Conservation (phyloP, 2,329 filamentous ascomycete genomes). For the Sordariomycetes sp. region DNA sequence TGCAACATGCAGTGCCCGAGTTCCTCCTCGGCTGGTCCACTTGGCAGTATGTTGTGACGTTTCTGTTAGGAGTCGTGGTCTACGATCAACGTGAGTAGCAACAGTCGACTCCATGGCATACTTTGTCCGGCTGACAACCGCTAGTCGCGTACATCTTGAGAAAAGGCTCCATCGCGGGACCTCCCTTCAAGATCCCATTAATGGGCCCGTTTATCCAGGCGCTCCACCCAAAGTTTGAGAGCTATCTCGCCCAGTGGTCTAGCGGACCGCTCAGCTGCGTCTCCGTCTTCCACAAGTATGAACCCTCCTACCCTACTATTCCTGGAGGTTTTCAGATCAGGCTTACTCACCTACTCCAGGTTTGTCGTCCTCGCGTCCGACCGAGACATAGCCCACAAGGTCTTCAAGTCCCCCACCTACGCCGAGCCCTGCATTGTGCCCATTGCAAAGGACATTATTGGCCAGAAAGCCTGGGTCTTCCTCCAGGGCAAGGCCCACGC, state of each 20-base stretch:
- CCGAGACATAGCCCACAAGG: slow-evolving; percentile 66
- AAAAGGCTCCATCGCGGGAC: slow-evolving; percentile 51
- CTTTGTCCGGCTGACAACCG: neutral
- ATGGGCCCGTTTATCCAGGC: slow-evolving; percentile 69
- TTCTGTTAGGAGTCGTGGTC: slow-evolving; percentile 17
- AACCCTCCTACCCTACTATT: neutral
- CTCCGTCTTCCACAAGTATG: slow-evolving; percentile 72
- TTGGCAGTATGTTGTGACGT: slow-evolving; percentile 18
- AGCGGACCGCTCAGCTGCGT: slow-evolving; percentile 71
- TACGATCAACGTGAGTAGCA: slow-evolving; percentile 24
- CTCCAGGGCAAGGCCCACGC: slow-evolving; percentile 63
- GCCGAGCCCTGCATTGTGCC: slow-evolving; percentile 71
- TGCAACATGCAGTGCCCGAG: neutral
- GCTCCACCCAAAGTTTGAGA: slow-evolving; percentile 58
- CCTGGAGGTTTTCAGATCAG: neutral
- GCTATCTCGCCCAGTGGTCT: slow-evolving; percentile 65
- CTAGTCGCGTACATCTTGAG: slow-evolving; percentile 45
- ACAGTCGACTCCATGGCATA: neutral
- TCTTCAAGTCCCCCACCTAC: slow-evolving; percentile 65
- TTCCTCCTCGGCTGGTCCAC: slow-evolving; percentile 9
- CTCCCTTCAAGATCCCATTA: slow-evolving; percentile 50
- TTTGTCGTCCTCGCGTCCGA: slow-evolving; percentile 71
- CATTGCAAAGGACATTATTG: slow-evolving; percentile 59
- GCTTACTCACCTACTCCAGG: slow-evolving; percentile 21
- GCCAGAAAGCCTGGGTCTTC: slow-evolving; percentile 66